A percentile compares a stretch with the other conserved stretches of the same genome.
Evolutionary conservation across 371 early-diverging fungal species (phyloP).

Genomic region (Apophysomyces ossiformis): DNA sequence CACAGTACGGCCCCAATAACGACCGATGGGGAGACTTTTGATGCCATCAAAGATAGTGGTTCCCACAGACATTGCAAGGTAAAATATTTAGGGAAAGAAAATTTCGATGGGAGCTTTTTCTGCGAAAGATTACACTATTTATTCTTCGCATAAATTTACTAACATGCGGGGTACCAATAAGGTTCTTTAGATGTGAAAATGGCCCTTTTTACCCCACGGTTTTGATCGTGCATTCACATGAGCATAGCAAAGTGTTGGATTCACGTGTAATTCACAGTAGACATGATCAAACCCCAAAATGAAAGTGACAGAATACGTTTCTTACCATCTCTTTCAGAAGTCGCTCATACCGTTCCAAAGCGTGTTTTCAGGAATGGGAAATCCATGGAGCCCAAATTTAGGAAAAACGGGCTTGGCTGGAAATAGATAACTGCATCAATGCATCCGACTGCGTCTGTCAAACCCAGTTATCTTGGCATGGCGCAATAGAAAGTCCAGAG

Average conservation of each 20-base stretch:
- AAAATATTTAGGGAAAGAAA: not conserved
- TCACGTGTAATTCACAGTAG: constrained; percentile 1
- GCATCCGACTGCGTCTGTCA: too few species aligned
- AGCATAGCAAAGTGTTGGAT: not conserved
- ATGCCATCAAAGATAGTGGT: not conserved
- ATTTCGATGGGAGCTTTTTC: not conserved
- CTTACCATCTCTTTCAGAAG: too few species aligned
- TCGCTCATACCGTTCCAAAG: too few species aligned
- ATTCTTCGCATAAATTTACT: not conserved
- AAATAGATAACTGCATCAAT: too few species aligned
- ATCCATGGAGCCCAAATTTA: too few species aligned
- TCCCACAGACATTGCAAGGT: not conserved
- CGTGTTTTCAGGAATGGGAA: too few species aligned
- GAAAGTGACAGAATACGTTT: not conserved
- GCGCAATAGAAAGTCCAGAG: too few species aligned
- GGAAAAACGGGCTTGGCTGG: too few species aligned
- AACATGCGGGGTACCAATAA: not conserved
- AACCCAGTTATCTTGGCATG: too few species aligned
- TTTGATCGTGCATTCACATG: not conserved
- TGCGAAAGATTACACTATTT: not conserved
- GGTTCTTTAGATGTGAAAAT: not conserved
- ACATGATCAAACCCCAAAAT: constrained; percentile 5
- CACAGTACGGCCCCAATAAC: constrained; percentile 2
- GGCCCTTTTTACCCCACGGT: not conserved
- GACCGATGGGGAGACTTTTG: not conserved